These are phyloP conservation scores for Melampsora americana DNA, from an alignment of 1,284 basidiomycete genomes.

Conservation along the genomic window DNA sequence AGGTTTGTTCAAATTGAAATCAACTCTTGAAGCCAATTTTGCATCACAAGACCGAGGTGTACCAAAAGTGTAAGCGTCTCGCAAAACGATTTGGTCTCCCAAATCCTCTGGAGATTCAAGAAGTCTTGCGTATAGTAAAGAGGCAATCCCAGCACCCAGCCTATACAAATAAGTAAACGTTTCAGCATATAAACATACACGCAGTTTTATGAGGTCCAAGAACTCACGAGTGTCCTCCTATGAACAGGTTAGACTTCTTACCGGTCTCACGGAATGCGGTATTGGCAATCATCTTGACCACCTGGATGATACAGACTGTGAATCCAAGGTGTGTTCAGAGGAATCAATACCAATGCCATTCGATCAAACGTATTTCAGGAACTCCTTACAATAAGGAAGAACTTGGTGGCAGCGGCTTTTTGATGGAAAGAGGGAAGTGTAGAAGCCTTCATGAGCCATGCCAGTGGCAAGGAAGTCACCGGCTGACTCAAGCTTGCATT, in stretches of 20 bases:
- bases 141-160: conserved; percentile 23
- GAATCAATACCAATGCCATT: background rate
- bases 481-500: conserved; percentile 2
- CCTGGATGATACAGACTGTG: no score
- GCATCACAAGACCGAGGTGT: no score
- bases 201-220: no score
- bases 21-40: no score
- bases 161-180: background rate
- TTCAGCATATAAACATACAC: background rate
- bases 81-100: no score
- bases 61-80: no score
- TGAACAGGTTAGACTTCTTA: no score
- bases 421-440: conserved; percentile 16
- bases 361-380: background rate
- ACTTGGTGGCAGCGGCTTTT: background rate
- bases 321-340: no score
- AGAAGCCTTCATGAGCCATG: conserved; percentile 27
- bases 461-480: conserved; percentile 15
- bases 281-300: no score
- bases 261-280: no score
- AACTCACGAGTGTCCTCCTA: no score
- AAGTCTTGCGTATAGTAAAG: conserved; percentile 21
- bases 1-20: conserved; percentile 18
- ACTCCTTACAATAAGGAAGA: conserved; percentile 15
- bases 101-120: no score